A percentile compares a stretch with the other conserved stretches of the same genome.
These are phyloP conservation scores for Fusarium chuoi DNA, from an alignment of 2,329 filamentous ascomycete genomes.

Conservation along the genomic window DNA sequence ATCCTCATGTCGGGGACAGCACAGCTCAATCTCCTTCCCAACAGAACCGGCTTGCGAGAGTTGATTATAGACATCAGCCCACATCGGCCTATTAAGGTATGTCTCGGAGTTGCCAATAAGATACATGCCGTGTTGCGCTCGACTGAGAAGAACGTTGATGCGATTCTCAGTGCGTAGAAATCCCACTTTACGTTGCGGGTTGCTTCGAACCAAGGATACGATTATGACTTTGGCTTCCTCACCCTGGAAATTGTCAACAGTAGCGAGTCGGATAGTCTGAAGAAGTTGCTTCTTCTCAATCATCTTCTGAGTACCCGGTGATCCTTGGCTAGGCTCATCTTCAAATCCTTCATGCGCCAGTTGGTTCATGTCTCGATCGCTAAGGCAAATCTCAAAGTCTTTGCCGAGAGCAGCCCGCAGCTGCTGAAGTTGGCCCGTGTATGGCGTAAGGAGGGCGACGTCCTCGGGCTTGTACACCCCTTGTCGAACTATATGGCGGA, in stretches of 20 bases:
- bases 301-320: neutral
- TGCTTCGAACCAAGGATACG: constrained; percentile 77
- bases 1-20: constrained; percentile 68
- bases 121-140: constrained; percentile 75
- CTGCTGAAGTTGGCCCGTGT: constrained; percentile 66
- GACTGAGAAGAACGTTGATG: constrained; percentile 74
- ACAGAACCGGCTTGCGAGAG: constrained; percentile 50
- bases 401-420: constrained; percentile 57
- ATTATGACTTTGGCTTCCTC: constrained; percentile 79
- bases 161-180: constrained; percentile 75
- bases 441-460: constrained; percentile 77
- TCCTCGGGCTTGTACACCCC: constrained; percentile 68
- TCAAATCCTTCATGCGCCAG: constrained; percentile 45
- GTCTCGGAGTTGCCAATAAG: constrained; percentile 73
- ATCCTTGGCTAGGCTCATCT: neutral
- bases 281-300: constrained; percentile 52
- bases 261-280: constrained; percentile 66
- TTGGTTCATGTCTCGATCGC: constrained; percentile 69
- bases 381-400: constrained; percentile 70
- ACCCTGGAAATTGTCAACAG: constrained; percentile 81
- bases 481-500: constrained; percentile 73
- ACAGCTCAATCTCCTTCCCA: constrained; percentile 61
- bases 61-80: constrained; percentile 25
- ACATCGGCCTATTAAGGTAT: constrained; percentile 67
- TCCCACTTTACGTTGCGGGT: constrained; percentile 65